Conservation (phyloP, 2,329 filamentous ascomycete genomes). For the Neobulgaria alba region DNA sequence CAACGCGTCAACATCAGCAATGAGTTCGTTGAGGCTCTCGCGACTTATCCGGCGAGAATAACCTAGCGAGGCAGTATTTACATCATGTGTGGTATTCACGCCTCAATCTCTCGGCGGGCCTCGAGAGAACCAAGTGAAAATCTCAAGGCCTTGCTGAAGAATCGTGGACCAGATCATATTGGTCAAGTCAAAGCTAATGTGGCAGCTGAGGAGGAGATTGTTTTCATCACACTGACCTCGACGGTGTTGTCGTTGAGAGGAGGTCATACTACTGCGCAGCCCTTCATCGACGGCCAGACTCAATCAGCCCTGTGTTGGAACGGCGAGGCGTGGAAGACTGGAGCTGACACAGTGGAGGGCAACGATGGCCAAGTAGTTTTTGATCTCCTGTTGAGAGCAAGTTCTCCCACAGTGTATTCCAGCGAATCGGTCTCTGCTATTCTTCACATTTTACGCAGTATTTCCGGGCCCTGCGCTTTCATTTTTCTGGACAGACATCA, state of each 20-base stretch:
- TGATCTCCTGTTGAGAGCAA: conserved; percentile 40
- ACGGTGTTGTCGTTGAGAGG: conserved; percentile 90
- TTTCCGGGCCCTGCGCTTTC: conserved; percentile 84
- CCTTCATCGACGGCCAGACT: conserved; percentile 49
- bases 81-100: conserved; percentile 56
- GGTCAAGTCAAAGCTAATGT: conserved; percentile 34
- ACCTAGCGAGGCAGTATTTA: not conserved
- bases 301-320: conserved; percentile 87
- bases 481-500: conserved; percentile 64
- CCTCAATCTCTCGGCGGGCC: conserved; percentile 34
- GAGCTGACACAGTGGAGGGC: conserved; percentile 46
- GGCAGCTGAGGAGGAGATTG: conserved; percentile 21
- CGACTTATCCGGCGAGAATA: too few species aligned
- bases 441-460: conserved; percentile 45
- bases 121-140: conserved; percentile 28
- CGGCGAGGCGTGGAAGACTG: conserved; percentile 83
- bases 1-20: too few species aligned
- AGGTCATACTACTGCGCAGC: conserved; percentile 60
- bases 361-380: conserved; percentile 76
- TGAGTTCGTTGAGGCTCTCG: too few species aligned
- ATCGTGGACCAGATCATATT: conserved; percentile 52
- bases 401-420: conserved; percentile 12
- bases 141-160: conserved; percentile 40
- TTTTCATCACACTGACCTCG: conserved; percentile 59
- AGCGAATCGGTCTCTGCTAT: conserved; percentile 30